These are phyloP conservation scores for Oryza coarctata DNA, from an alignment of 176 grass and related monocot genomes.

Conservation along the genomic window DNA sequence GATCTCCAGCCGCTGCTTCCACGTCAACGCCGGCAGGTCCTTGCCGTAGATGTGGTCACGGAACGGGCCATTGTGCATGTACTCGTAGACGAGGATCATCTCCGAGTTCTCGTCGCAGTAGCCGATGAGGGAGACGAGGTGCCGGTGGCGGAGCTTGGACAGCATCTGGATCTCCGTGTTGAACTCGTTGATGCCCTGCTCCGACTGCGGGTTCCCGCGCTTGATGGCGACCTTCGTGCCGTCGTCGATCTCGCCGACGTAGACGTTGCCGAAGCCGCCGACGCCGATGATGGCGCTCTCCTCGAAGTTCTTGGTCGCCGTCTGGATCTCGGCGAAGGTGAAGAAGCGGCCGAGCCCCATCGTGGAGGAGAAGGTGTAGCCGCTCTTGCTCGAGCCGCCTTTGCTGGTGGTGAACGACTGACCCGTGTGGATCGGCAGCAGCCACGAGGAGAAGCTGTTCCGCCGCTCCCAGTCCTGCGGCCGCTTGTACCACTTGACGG, in stretches of 20 bases:
- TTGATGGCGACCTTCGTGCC: constrained; percentile 87
- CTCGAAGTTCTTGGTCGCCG: constrained; percentile 82
- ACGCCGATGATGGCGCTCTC: constrained; percentile 86
- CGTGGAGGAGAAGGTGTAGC: constrained; percentile 78
- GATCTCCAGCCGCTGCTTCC: constrained; percentile 98
- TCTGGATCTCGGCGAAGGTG: constrained; percentile 73
- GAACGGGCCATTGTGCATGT: constrained; percentile 89
- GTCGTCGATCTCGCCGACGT: constrained; percentile 82
- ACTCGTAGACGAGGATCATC: constrained; percentile 99
- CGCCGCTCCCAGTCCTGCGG: constrained; percentile 87
- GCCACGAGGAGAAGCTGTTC: constrained; percentile 96
- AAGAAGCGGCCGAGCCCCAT: constrained; percentile 69
- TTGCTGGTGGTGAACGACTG: constrained; percentile 70
- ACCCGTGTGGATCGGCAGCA: constrained; percentile 78
- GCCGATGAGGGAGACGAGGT: constrained; percentile 96
- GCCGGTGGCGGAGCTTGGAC: constrained; percentile 94
- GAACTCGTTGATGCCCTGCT: constrained; percentile 97
- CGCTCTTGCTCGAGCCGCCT: constrained; percentile 74
- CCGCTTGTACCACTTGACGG: constrained; percentile 76
- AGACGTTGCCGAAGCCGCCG: constrained; percentile 97
- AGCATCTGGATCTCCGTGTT: constrained; percentile 98
- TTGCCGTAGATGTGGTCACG: constrained; percentile 90
- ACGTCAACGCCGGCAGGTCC: constrained; percentile 55
- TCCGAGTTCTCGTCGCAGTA: constrained; percentile 95
- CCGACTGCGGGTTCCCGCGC: constrained; percentile 86